A percentile compares a stretch with the other conserved stretches of the same genome.
Conservation (phyloP, 148 eudicot genomes). For the Agrostemma githago region DNA sequence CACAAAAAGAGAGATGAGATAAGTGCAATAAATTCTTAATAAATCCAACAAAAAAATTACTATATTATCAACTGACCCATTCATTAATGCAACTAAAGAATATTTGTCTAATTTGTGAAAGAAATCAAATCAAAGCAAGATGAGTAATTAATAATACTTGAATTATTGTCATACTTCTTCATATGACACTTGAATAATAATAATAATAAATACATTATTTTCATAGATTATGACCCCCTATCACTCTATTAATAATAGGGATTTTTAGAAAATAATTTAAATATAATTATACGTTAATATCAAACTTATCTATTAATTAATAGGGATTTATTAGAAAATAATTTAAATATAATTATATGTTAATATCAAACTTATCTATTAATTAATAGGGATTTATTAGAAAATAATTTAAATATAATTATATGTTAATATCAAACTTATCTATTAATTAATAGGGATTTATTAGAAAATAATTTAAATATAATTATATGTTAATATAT, state of each 20-base stretch:
- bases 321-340: too few species aligned
- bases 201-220: neutral
- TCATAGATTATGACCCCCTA: neutral
- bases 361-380: too few species aligned
- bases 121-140: slow-evolving; percentile 23
- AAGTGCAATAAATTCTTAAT: slow-evolving; percentile 26
- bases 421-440: too few species aligned
- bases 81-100: slow-evolving; percentile 33
- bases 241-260: neutral
- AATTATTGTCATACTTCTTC: neutral
- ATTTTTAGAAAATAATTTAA: neutral
- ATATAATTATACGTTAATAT: too few species aligned
- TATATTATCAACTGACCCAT: slow-evolving; percentile 28
- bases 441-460: too few species aligned
- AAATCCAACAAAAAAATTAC: slow-evolving; percentile 33
- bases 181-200: neutral
- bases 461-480: too few species aligned
- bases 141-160: neutral
- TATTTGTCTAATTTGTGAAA: slow-evolving; percentile 29
- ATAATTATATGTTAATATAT: too few species aligned
- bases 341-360: too few species aligned
- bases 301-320: too few species aligned
- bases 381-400: too few species aligned
- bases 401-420: too few species aligned
- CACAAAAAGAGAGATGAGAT: neutral